Percentiles rank a stretch among this genome's conserved stretches.
These are phyloP conservation scores for Sphaerosporella brunnea DNA, from an alignment of 495 filamentous ascomycete species.

Conservation along the genomic window DNA sequence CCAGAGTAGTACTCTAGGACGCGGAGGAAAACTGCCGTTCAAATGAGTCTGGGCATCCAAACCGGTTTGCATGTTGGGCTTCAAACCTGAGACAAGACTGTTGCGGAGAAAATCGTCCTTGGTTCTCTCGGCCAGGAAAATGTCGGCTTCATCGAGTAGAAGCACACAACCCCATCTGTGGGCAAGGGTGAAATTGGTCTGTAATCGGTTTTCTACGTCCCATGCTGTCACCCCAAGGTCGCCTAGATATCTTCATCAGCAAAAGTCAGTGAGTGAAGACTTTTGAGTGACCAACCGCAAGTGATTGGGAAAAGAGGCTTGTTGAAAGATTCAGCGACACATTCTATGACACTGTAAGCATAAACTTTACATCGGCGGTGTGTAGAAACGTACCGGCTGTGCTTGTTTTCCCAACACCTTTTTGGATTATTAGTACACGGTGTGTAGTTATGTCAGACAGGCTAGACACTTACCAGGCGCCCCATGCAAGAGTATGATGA, in stretches of 20 bases:
- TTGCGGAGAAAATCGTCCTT: conserved; percentile 33
- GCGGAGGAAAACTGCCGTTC: conserved; percentile 31
- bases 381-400: conserved; percentile 6
- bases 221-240: conserved; percentile 28
- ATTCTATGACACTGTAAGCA: conserved; percentile 5
- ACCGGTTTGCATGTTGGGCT: background rate
- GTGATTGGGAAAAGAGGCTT: conserved; percentile 10
- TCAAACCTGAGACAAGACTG: conserved; percentile 30
- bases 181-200: conserved; percentile 29
- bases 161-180: conserved; percentile 34
- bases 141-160: conserved; percentile 40
- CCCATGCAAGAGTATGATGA: conserved; percentile 21
- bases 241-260: background rate
- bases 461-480: conserved; percentile 5
- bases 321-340: conserved; percentile 6
- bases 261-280: background rate
- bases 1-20: conserved; percentile 42
- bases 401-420: conserved; percentile 8
- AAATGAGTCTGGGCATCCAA: background rate
- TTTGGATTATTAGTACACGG: background rate
- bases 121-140: conserved; percentile 35
- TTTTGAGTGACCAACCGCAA: conserved; percentile 1
- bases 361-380: background rate
- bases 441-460: background rate
- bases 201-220: conserved; percentile 31